Evolutionary conservation across 257 asterid species (phyloP).

Genomic region (Ophiorrhiza pumila): DNA sequence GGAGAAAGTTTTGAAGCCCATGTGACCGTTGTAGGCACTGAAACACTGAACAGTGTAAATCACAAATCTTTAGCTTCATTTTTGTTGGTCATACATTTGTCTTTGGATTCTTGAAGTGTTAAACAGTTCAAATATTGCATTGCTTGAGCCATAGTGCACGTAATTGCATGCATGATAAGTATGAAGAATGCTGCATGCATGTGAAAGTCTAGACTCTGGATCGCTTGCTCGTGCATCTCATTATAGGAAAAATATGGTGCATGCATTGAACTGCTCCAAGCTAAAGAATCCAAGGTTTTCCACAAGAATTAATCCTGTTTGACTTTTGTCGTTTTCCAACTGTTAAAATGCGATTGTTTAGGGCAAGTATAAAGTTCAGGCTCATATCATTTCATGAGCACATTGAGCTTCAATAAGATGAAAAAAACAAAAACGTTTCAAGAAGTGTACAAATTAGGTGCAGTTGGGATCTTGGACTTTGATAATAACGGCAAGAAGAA

Average conservation of each 20-base stretch:
- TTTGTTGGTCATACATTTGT: not conserved
- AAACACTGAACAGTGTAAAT: not conserved
- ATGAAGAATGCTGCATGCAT: slow-evolving; percentile 19
- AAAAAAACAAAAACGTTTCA: not conserved
- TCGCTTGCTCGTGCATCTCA: slow-evolving; percentile 21
- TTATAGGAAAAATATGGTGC: slow-evolving; percentile 16
- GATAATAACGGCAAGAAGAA: too few relatives aligned
- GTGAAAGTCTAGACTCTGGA: slow-evolving; percentile 23
- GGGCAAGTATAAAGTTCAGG: too few relatives aligned
- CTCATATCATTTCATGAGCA: not conserved
- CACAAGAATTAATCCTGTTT: not conserved
- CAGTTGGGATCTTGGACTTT: too few relatives aligned
- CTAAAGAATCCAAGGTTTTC: slow-evolving; percentile 18
- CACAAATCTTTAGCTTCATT: not conserved
- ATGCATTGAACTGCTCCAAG: not conserved
- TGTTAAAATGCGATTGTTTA: too few relatives aligned
- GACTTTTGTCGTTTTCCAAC: slow-evolving; percentile 8
- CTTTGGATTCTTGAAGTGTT: not conserved
- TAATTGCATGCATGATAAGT: slow-evolving; percentile 21
- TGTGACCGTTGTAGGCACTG: slow-evolving; percentile 82
- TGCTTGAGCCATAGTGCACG: not conserved
- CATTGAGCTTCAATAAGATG: not conserved
- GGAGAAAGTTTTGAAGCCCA: slow-evolving; percentile 40
- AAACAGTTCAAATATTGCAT: not conserved
- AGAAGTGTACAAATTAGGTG: too few relatives aligned